Evolutionary conservation across 108 stramenopile species (phyloP), one percentile per base, ranked within the genome.

Genomic region (Nitzschia sp.): DNA sequence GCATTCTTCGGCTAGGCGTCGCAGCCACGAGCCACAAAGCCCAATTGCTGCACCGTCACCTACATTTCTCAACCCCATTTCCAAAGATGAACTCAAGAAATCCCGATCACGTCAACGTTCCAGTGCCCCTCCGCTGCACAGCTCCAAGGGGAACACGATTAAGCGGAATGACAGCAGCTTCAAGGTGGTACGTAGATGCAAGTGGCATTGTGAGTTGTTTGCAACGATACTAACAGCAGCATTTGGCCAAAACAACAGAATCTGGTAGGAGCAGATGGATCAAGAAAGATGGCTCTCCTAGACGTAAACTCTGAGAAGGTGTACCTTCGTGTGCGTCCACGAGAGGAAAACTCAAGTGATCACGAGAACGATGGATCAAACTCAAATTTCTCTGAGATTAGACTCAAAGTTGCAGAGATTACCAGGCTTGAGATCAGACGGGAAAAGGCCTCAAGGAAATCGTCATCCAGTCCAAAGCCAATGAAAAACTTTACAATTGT

Each of bases 261-360:
- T 10, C n/a, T 67, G 14, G 22, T 67, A 2, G 51, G 22, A 22
- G 54, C 44, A n/a, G 66, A 67, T 25, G 41, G 41, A n/a, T 17
- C 14, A 40, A 55, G 41, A 38, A 51, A 40, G 3, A 20, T 55
- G 12, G 26, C 19, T 19, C 39, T 67, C 11, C 61, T 62, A 1
- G 66, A 67, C 51, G 41, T 67, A 1, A 66, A 60, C 39, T 57
- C 73, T 10, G 66, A 68, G 19, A 75, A 68, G 24, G 19, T 63
- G n/a, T 59, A 68, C 22, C 43, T 75, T 24, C 73, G 73, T 7
- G 56, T 75, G 53, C 67, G 73, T 10, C 57, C 60, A 14, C 59
- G 66, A 7, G 44, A 66, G 6, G 65, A 50, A 46, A 51, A 57
- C 34, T 25, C 51, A 15, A 62, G 62, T 37, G 71, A 72, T 19